Conservation (phyloP, 2,329 filamentous ascomycete species). For the Pseudogymnoascus sp. region DNA sequence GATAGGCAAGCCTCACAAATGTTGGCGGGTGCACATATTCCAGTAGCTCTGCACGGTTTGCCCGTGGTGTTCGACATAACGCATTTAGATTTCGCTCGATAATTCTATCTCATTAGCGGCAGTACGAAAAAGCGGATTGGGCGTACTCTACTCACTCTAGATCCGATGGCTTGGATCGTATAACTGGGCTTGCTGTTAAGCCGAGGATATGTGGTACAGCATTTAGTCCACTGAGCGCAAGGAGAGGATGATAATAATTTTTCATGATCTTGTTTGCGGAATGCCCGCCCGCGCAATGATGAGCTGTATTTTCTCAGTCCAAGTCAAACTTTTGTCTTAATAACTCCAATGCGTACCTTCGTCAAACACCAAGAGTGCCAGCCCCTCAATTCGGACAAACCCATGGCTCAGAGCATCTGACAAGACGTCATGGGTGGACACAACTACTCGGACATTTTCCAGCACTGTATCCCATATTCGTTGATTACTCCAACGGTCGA, state of each 20-base stretch:
- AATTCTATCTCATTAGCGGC: constrained; percentile 13
- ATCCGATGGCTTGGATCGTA: constrained; percentile 22
- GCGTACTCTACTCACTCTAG: constrained; percentile 20
- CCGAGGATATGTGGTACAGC: constrained; percentile 27
- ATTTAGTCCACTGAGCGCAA: constrained; percentile 11
- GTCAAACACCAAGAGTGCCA: constrained; percentile 58
- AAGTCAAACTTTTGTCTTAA: not conserved
- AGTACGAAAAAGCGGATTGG: not conserved
- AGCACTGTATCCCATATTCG: constrained; percentile 52
- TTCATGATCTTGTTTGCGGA: constrained; percentile 28
- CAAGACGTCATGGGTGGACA: constrained; percentile 54
- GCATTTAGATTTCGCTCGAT: constrained; percentile 53
- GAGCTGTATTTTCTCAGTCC: constrained; percentile 19
- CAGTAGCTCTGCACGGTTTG: constrained; percentile 46
- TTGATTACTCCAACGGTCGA: constrained; percentile 56
- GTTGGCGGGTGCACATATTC: constrained; percentile 6
- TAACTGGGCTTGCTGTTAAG: constrained; percentile 28
- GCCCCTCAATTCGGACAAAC: constrained; percentile 47
- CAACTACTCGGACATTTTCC: constrained; percentile 47
- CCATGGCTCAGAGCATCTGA: constrained; percentile 54
- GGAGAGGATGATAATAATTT: constrained; percentile 25
- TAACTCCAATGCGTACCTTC: constrained; percentile 41
- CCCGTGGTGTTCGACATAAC: constrained; percentile 46
- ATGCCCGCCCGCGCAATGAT: constrained; percentile 27
- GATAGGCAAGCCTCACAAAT: constrained; percentile 17